Evolutionary conservation across 1,139 yeast species (phyloP).

Genomic region (Geotrichum carabidarum): DNA sequence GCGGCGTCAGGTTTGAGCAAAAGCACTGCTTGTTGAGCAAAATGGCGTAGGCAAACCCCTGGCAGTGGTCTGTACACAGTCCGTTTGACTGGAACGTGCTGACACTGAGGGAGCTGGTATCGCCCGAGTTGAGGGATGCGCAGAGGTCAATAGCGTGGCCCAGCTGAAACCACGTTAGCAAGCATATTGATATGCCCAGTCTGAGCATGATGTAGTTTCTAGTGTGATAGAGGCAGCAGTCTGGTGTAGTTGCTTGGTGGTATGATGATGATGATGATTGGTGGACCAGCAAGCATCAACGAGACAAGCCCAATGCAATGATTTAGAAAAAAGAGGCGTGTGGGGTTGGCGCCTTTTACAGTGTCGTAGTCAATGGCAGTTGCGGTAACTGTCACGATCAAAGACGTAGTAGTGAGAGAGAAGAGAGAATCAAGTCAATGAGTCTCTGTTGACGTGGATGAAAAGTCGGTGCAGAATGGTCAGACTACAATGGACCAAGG

Average conservation of each 20-base stretch:
- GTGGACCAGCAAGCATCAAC: background rate
- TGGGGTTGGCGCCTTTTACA: too few relatives aligned
- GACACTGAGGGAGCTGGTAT: conserved; percentile 27
- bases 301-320: background rate
- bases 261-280: background rate
- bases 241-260: background rate
- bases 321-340: background rate
- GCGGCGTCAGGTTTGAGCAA: conserved; percentile 56
- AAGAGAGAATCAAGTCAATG: too few relatives aligned
- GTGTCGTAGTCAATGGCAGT: too few relatives aligned
- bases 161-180: background rate
- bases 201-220: background rate
- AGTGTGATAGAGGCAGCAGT: background rate
- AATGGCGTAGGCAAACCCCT: conserved; percentile 53
- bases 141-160: conserved; percentile 37
- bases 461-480: too few relatives aligned
- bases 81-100: conserved; percentile 52
- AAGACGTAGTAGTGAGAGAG: too few relatives aligned
- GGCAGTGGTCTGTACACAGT: conserved; percentile 47
- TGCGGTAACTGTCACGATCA: too few relatives aligned
- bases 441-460: too few relatives aligned
- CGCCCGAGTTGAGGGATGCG: conserved; percentile 45
- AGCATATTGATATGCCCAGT: background rate
- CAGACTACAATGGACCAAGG: too few relatives aligned
- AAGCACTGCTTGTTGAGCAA: conserved; percentile 52